Evolutionary conservation across 495 filamentous ascomycete species (phyloP), one percentile per base, ranked within the genome.

Genomic region (Physcia stellaris): DNA sequence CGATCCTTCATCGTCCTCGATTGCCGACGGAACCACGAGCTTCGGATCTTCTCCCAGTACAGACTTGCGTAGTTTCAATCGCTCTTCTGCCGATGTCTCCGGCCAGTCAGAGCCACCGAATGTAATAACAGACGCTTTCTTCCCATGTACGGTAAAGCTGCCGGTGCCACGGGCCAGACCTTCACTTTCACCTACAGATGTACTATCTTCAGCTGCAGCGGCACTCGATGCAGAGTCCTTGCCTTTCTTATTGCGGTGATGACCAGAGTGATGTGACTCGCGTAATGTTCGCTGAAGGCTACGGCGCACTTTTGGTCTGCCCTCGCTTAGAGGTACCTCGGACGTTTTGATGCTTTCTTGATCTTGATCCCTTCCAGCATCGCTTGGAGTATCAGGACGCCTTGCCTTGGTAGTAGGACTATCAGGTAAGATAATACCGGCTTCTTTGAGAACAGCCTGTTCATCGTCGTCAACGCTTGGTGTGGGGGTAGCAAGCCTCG

Each of bases 61-160:
- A 19, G 66, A 64, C 39, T 72, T 75, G 10, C 68, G 65, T 6
- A 68, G 54, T 31, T 69, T 67, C 36, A 86, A 60, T 13, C 79
- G 75, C 47, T 92, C 85, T 44, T 92, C 86, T 1, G 77, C 67
- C 2, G 80, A 71, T 59, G 90, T 79, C 48, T 70, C 78, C 50
- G 90, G 78, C 68, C 92, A 81, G 47, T 95, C 92, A 26, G 76
- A 79, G 6, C 87, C 87, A n/a, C n/a, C n/a, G 56, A 98, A 94
- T 20, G 83, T 93, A 42, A 98, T 79, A 35, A 98, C 80, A 0
- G 85, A 94, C 2, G 90, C 90, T 57, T 98, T 96, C 64, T 98
- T 98, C 39, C 90, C 90, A 52, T 98, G 90, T 4, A 98, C 79
- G 4, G 85, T 93, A 54, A 98, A 96, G 47, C 81, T 92, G 9